phyloP scores from a whole-genome alignment of 805 yeast species.

The Cyberlindnera veronae region DNA sequence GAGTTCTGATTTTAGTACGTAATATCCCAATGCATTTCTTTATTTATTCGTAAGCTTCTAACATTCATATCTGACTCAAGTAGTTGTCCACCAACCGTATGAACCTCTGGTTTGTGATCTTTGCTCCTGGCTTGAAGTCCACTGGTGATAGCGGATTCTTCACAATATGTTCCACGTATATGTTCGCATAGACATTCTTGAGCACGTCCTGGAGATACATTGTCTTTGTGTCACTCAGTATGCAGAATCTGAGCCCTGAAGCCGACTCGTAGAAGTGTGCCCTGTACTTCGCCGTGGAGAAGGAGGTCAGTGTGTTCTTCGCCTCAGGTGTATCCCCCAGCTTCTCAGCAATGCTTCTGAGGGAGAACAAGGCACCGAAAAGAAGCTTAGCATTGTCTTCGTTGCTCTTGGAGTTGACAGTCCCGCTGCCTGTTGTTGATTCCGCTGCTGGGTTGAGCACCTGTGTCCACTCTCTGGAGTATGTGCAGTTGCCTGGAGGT shows the following conservation, averaged over 20 bases:
- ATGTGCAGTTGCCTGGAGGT: slow-evolving; percentile 63
- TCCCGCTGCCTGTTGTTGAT: slow-evolving; percentile 27
- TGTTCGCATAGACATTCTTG: slow-evolving; percentile 53
- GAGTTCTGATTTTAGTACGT: slow-evolving; percentile 12
- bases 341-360: slow-evolving; percentile 70
- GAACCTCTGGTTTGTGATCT: slow-evolving; percentile 55
- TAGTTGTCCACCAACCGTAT: slow-evolving; percentile 20
- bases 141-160: slow-evolving; percentile 58
- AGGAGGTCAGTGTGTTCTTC: slow-evolving; percentile 42
- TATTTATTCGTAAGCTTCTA: neutral
- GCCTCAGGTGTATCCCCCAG: slow-evolving; percentile 35
- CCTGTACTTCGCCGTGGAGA: slow-evolving; percentile 71
- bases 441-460: slow-evolving; percentile 17
- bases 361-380: slow-evolving; percentile 80
- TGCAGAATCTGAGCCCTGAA: slow-evolving; percentile 70
- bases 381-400: slow-evolving; percentile 76
- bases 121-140: slow-evolving; percentile 50
- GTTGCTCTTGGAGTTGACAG: slow-evolving; percentile 50
- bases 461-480: slow-evolving; percentile 66
- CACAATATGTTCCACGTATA: slow-evolving; percentile 59
- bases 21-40: neutral
- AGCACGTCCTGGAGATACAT: slow-evolving; percentile 54
- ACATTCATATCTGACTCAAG: slow-evolving; percentile 9
- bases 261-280: slow-evolving; percentile 80
- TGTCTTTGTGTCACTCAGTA: slow-evolving; percentile 62